Evolutionary conservation across 2,329 filamentous ascomycete species (phyloP), one percentile per base, ranked within the genome.

Genomic region (Ophiocordyceps robertsii): DNA sequence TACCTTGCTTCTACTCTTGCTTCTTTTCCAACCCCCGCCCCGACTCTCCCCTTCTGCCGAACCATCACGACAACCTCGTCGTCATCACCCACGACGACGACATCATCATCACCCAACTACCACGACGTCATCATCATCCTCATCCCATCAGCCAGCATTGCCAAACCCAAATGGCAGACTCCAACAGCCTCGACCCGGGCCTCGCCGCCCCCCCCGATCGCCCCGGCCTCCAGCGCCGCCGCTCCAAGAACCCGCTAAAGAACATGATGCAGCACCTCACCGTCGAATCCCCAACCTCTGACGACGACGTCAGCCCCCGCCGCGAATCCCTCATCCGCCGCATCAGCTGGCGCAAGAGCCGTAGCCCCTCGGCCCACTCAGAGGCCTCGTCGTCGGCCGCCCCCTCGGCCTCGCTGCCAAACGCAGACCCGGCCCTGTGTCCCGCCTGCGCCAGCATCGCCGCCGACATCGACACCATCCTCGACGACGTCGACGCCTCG

Each of bases 191-290:
- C 43, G 55, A 54, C 16, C 54, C 48, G 16, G 39, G 50, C 16
- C 47, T 49, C 40, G 51, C 52, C 35, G 46, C 31, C 10, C 31
- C 31, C 16, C 31, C 39, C 8, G 31, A 36, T 4, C 31, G 46
- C 35, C 53, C 53, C 37, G 48, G 46, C 40, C 41, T 56, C 2
- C 53, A 56, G 49, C 55, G 57, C 32, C 56, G 58, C 31, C 51
- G 59, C 21, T 62, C 58, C 39, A 56, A 53, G 50, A 61, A 61
- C 45, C 58, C 58, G 40, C 50, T 62, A 38, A 56, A 52, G 40
- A 60, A 55, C 44, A 61, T 62, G 56, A 61, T 62, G 53, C 58
- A 60, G 46, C 59, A 62, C 44, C 57, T 62, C 39, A 60, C 59
- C 29, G 59, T 62, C 40, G 59, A 62, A 29, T 46, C 53, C 8